These are phyloP conservation scores for Chenopodium album DNA, from an alignment of 148 eudicot species.

Conservation along the genomic window DNA sequence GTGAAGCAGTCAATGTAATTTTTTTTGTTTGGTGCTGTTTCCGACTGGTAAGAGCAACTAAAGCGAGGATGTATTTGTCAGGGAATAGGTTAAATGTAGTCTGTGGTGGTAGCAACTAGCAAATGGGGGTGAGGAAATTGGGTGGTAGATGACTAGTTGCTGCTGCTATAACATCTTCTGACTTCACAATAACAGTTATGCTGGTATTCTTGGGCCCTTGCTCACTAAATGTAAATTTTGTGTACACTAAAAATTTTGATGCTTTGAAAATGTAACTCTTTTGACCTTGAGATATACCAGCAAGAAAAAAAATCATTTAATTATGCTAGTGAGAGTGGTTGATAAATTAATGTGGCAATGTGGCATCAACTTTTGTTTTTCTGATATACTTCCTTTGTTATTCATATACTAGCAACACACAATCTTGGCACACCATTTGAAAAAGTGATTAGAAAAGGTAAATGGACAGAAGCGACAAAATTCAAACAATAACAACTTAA, in stretches of 20 bases:
- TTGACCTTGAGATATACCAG: neutral
- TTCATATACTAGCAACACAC: no score
- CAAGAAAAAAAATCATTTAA: neutral
- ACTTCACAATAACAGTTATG: conserved; percentile 21
- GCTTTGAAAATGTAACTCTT: neutral
- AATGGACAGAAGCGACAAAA: no score
- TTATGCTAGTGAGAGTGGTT: neutral
- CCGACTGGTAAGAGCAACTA: conserved; percentile 12
- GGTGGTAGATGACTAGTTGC: conserved; percentile 6
- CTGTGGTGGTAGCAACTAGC: conserved; percentile 19
- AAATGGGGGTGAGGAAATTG: conserved; percentile 6
- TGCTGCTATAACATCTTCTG: conserved; percentile 4
- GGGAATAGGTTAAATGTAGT: conserved; percentile 13
- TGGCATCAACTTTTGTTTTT: no score
- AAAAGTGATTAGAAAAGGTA: no score
- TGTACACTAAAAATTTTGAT: conserved; percentile 11
- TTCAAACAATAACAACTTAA: no score
- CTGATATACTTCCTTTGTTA: no score
- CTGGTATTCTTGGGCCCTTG: conserved; percentile 21
- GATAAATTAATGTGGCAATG: no score
- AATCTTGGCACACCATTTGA: no score
- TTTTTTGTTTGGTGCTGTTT: conserved; percentile 24
- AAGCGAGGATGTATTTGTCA: neutral
- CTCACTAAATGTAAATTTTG: conserved; percentile 26
- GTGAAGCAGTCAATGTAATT: conserved; percentile 10